Base-by-base conservation (phyloP, 2,329 filamentous ascomycete genomes). In the Ophiosphaerella herpotricha region DNA sequence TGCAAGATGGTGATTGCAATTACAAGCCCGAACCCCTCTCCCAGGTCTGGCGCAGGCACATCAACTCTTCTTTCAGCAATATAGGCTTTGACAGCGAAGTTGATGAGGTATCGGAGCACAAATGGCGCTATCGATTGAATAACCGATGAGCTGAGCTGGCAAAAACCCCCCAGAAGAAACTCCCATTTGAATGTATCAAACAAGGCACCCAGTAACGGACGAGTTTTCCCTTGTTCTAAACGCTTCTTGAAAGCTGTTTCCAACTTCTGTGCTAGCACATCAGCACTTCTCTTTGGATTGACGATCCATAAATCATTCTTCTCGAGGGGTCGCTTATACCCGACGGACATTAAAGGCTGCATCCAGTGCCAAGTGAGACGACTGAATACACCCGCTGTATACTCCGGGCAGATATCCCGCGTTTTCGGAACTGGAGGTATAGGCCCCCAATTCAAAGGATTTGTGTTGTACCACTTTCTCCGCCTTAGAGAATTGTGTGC, bases 1-100 rank as follows among this genome's bases (percentile, higher is more conserved):
- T 97, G 92, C 90, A 97, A 94, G 36, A 81, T 72, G 0, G 89
- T 91, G 48, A 97, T 87, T 7, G 90, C 93, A 48, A 97, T 72
- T 1, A 91, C 91, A 29, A 96, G 78, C 0, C 92, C 93, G 48
- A 97, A 78, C 18, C 93, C 94, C 39, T 80, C 79, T 3, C 86
- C 86, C 42, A 97, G 85, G 44, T 82, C 69, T 0, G 94, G 93
- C 1, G 80, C 77, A 0, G 85, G 79, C 7, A 76, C 76, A 0
- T 70, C 74, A 7, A 3, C 26, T 29, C 73, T 72, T 23, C 81
- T 76, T 50, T 80, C 72, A 1, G 91, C 90, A 21, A 80, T 69
- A 71, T 90, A 97, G 3, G 92, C 91, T 49, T 91, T 83, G 14
- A 85, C 83, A 1, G 92, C 89, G 68, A 95, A 97, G 39, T 84